Evolutionary conservation across 169 alveolate genomes (phyloP).

Genomic region (Toxoplasma gondii): DNA sequence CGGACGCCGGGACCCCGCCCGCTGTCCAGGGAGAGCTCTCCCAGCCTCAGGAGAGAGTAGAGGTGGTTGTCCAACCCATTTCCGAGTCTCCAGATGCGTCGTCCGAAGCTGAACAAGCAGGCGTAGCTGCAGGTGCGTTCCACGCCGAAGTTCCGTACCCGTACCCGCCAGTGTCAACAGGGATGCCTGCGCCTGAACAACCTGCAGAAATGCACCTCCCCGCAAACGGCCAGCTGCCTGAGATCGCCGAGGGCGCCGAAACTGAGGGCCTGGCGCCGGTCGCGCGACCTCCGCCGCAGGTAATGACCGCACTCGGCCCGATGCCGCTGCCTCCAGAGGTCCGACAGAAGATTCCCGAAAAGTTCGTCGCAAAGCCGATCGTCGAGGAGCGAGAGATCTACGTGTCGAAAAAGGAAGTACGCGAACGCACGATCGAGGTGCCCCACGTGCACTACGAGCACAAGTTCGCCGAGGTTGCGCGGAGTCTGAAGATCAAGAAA

Average conservation of each 20-base stretch:
- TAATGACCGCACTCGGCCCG: constrained; percentile 88
- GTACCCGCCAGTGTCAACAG: constrained; percentile 42
- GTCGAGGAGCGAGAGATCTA: constrained; percentile 84
- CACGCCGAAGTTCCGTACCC: constrained; percentile 34
- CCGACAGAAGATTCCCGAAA: constrained; percentile 82
- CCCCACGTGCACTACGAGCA: constrained; percentile 88
- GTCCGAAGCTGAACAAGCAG: neutral
- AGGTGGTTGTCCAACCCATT: neutral
- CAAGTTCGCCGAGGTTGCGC: constrained; percentile 81
- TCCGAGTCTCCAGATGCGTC: neutral
- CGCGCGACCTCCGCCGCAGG: constrained; percentile 79
- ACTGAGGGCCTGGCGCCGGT: constrained; percentile 31
- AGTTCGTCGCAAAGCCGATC: constrained; percentile 86
- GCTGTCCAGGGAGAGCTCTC: neutral
- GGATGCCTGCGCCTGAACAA: constrained; percentile 50
- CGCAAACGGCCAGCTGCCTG: neutral
- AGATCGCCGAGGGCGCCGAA: neutral
- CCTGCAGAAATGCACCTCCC: neutral
- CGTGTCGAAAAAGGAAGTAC: constrained; percentile 85
- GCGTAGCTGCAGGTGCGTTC: neutral
- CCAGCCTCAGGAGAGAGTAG: neutral
- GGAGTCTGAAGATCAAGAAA: constrained; percentile 76
- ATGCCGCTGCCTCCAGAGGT: constrained; percentile 85
- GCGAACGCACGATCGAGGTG: constrained; percentile 83
- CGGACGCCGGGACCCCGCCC: neutral